phyloP scores from a whole-genome alignment of 352 stramenopile species.

The Phytophthora sp. region DNA sequence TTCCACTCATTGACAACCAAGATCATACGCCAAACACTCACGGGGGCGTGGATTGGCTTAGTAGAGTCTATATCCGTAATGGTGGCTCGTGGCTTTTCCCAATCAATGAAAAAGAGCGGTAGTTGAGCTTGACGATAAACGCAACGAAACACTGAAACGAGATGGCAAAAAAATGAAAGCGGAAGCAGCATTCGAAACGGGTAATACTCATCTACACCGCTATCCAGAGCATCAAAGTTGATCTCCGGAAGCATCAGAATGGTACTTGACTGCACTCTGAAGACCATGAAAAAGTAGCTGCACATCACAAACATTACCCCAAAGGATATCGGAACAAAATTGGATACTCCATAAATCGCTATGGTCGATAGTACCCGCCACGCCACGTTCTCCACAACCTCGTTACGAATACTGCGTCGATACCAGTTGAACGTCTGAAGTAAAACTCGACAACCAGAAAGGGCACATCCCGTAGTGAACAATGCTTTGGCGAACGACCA shows the following conservation, averaged over 20 bases:
- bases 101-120: constrained; percentile 94
- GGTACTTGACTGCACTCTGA: constrained; percentile 92
- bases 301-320: constrained; percentile 78
- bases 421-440: constrained; percentile 91
- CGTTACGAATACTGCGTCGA: constrained; percentile 71
- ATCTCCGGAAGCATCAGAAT: constrained; percentile 88
- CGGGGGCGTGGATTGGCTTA: constrained; percentile 50
- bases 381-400: constrained; percentile 59
- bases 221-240: constrained; percentile 53
- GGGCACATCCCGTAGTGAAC: constrained; percentile 67
- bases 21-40: constrained; percentile 95
- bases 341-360: constrained; percentile 42
- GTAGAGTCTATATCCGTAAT: constrained; percentile 63
- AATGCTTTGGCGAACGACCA: constrained; percentile 79
- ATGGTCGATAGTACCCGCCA: constrained; percentile 55
- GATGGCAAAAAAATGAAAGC: constrained; percentile 84
- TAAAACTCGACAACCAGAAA: constrained; percentile 62
- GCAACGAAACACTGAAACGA: constrained; percentile 64
- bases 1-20: constrained; percentile 95
- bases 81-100: constrained; percentile 88
- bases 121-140: constrained; percentile 83
- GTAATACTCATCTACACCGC: constrained; percentile 84
- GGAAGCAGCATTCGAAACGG: constrained; percentile 86
- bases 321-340: constrained; percentile 51
- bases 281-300: constrained; percentile 94